Percentiles rank a stretch among this genome's conserved stretches.
Conservation (phyloP, 495 filamentous ascomycete species). For the Parachaetomium inaequale region DNA sequence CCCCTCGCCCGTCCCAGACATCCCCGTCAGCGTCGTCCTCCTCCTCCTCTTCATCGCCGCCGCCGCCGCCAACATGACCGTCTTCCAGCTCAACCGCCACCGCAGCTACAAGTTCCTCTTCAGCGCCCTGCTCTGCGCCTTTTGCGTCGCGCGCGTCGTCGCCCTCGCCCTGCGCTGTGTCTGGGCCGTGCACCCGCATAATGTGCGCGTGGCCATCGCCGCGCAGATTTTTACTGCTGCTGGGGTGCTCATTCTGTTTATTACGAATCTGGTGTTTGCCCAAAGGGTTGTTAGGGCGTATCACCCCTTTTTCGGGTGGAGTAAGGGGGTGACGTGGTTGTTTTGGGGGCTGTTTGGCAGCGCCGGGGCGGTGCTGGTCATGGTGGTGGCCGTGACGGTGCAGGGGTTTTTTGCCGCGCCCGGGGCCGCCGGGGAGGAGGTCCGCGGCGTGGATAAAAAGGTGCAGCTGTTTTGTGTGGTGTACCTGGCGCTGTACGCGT, state of each 20-base stretch:
- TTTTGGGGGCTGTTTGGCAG: slow-evolving; percentile 61
- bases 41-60: slow-evolving; percentile 58
- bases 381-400: slow-evolving; percentile 65
- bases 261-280: slow-evolving; percentile 75
- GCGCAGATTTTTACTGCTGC: slow-evolving; percentile 71
- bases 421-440: too few relatives aligned
- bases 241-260: slow-evolving; percentile 73
- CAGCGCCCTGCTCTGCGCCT: slow-evolving; percentile 66
- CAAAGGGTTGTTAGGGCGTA: slow-evolving; percentile 72
- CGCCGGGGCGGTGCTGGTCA: slow-evolving; percentile 58
- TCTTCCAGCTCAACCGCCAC: slow-evolving; percentile 57
- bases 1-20: slow-evolving; percentile 6
- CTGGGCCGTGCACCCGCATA: slow-evolving; percentile 48
- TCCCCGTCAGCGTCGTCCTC: slow-evolving; percentile 61
- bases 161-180: slow-evolving; percentile 62
- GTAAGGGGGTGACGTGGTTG: slow-evolving; percentile 40
- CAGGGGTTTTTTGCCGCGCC: slow-evolving; percentile 59
- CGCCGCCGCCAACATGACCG: slow-evolving; percentile 60
- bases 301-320: slow-evolving; percentile 70
- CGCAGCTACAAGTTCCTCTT: slow-evolving; percentile 67
- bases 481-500: slow-evolving; percentile 66
- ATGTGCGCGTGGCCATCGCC: slow-evolving; percentile 61
- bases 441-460: slow-evolving; percentile 46
- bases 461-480: slow-evolving; percentile 65
- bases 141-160: slow-evolving; percentile 69